A percentile compares a stretch with the other conserved stretches of the same genome.
Evolutionary conservation across 306 rosid genomes (phyloP).

Genomic region (Cicer judaicum): DNA sequence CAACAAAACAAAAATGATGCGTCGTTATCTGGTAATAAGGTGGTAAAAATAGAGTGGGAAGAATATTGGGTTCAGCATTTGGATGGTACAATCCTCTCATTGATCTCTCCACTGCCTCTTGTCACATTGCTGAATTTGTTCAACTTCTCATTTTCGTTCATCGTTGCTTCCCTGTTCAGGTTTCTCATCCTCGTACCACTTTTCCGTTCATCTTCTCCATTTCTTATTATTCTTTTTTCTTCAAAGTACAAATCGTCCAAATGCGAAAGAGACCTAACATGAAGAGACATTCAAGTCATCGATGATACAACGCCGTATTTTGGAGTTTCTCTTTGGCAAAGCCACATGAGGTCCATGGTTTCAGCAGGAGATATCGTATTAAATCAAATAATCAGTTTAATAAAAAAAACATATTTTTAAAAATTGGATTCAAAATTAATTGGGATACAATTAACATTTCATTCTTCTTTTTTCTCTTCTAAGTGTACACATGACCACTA

Average conservation of each 20-base stretch:
- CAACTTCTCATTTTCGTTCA: conserved; percentile 84
- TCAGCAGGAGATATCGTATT: conserved; percentile 59
- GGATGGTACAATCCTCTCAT: conserved; percentile 94
- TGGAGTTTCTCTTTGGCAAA: conserved; percentile 73
- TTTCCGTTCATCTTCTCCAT: neutral
- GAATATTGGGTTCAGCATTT: conserved; percentile 53
- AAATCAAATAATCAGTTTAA: too few species aligned
- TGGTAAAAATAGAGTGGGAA: too few species aligned
- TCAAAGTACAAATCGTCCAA: conserved; percentile 63
- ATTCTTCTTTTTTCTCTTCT: too few species aligned
- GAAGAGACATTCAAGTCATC: conserved; percentile 78
- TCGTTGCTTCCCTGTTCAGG: conserved; percentile 67
- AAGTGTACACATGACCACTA: too few species aligned
- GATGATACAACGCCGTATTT: conserved; percentile 78
- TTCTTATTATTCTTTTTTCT: conserved; percentile 23
- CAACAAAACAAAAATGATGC: too few species aligned
- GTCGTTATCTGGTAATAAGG: too few species aligned
- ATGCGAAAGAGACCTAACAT: conserved; percentile 54
- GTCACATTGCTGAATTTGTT: conserved; percentile 70
- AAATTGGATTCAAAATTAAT: too few species aligned
- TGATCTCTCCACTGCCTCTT: conserved; percentile 60
- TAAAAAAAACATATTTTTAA: too few species aligned
- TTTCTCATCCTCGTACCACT: conserved; percentile 11
- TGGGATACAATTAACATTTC: too few species aligned
- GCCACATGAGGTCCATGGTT: conserved; percentile 55